Percentiles rank a stretch among this genome's conserved stretches.
Conservation (phyloP, 176 grass and related monocot genomes). For the Luzula sylvatica region DNA sequence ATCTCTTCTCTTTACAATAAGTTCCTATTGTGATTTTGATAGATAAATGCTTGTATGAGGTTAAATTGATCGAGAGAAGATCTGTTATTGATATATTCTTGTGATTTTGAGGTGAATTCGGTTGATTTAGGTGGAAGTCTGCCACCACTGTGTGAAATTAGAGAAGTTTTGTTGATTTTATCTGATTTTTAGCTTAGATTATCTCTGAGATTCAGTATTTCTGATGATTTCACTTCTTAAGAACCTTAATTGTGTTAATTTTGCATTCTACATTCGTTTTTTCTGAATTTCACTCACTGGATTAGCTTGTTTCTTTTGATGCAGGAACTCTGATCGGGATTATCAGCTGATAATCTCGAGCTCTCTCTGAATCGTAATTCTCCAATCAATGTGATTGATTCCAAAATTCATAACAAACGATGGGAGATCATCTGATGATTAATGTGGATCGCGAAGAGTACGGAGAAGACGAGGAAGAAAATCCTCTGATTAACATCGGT, state of each 20-base stretch:
- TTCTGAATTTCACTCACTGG: too few species aligned
- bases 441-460: neutral
- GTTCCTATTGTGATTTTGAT: neutral
- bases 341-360: slow-evolving; percentile 26
- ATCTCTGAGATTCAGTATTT: too few species aligned
- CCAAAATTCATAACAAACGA: neutral
- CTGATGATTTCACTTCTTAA: too few species aligned
- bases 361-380: neutral
- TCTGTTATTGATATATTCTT: too few species aligned
- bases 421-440: slow-evolving; percentile 5
- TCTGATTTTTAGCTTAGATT: too few species aligned
- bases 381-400: neutral
- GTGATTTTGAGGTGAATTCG: too few species aligned
- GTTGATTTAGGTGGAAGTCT: too few species aligned
- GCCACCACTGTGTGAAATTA: too few species aligned
- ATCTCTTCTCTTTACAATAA: neutral
- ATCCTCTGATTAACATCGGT: slow-evolving; percentile 52
- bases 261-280: too few species aligned
- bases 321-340: slow-evolving; percentile 13
- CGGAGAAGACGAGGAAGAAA: slow-evolving; percentile 40
- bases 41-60: neutral
- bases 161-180: too few species aligned
- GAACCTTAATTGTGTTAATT: too few species aligned
- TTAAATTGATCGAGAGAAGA: neutral
- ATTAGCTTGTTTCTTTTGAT: neutral